Percentiles rank a stretch among this genome's conserved stretches.
phyloP scores from a whole-genome alignment of 192 early-diverging fungal species.

The Backusella tarrabulga region DNA sequence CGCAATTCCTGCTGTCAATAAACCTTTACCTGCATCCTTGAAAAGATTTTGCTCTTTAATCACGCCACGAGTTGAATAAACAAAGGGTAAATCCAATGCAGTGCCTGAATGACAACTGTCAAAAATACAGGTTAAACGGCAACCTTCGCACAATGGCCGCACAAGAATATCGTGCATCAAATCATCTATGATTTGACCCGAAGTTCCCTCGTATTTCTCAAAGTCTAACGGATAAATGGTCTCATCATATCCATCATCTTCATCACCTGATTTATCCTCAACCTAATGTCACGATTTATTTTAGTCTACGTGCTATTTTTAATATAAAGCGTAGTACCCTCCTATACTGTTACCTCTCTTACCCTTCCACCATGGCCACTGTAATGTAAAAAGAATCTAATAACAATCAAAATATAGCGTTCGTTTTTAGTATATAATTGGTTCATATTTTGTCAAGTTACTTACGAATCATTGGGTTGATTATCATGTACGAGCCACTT shows the following conservation, averaged over 20 bases:
- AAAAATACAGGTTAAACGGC: slow-evolving; percentile 78
- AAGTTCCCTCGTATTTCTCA: slow-evolving; percentile 43
- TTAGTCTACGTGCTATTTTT: background rate
- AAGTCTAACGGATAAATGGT: slow-evolving; percentile 71
- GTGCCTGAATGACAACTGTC: slow-evolving; percentile 88
- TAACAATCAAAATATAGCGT: background rate
- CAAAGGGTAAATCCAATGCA: slow-evolving; percentile 77
- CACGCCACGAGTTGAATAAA: slow-evolving; percentile 68
- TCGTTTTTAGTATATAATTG: background rate
- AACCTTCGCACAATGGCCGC: slow-evolving; percentile 57
- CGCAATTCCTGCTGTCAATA: slow-evolving; percentile 45
- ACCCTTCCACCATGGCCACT: slow-evolving; percentile 73
- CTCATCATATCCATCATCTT: slow-evolving; percentile 80
- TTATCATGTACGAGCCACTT: slow-evolving; percentile 72
- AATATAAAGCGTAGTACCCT: background rate
- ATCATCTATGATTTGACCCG: slow-evolving; percentile 75
- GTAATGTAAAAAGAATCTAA: slow-evolving; percentile 77
- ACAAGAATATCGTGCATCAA: slow-evolving; percentile 76
- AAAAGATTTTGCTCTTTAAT: slow-evolving; percentile 50
- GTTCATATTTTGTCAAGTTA: background rate
- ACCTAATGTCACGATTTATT: background rate
- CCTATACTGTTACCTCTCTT: slow-evolving; percentile 17
- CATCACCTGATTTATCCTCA: slow-evolving; percentile 59
- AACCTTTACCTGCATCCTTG: slow-evolving; percentile 42
- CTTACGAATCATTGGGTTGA: slow-evolving; percentile 69